phyloP scores from a whole-genome alignment of 768 basidiomycete species.

The Lentinula lateritia region DNA sequence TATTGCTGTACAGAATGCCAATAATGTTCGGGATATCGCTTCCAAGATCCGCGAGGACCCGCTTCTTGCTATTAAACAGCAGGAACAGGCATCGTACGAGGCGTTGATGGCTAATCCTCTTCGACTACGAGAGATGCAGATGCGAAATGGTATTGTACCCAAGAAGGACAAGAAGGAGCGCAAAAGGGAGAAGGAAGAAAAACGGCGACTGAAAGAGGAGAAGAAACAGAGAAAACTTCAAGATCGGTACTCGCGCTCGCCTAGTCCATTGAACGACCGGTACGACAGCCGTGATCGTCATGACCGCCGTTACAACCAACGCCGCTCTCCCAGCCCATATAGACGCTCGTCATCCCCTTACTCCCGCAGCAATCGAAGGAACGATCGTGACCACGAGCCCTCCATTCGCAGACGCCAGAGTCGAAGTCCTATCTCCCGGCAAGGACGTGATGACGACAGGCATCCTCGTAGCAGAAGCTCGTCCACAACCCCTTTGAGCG shows the following conservation, averaged over 20 bases:
- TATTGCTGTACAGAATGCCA: constrained; percentile 93
- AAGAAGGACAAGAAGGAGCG: constrained; percentile 71
- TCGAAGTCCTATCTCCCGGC: constrained; percentile 13
- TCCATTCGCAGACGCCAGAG: constrained; percentile 17
- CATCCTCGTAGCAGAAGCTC: neutral
- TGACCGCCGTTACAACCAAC: neutral
- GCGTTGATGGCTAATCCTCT: constrained; percentile 83
- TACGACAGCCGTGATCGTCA: constrained; percentile 1
- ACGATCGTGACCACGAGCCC: constrained; percentile 15
- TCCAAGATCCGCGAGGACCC: constrained; percentile 97
- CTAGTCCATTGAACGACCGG: constrained; percentile 36
- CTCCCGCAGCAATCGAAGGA: constrained; percentile 4
- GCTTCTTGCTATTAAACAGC: constrained; percentile 94
- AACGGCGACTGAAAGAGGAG: constrained; percentile 26
- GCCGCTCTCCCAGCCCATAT: neutral
- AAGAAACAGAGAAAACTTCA: constrained; percentile 17
- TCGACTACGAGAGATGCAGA: constrained; percentile 75
- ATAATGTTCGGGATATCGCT: constrained; percentile 80
- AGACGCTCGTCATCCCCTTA: constrained; percentile 10
- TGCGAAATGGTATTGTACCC: constrained; percentile 73
- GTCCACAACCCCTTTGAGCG: neutral
- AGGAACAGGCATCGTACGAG: constrained; percentile 91
- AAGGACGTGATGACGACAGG: neutral
- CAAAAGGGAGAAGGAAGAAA: constrained; percentile 52
- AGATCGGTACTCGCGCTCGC: constrained; percentile 33